Evolutionary conservation across 2,329 filamentous ascomycete genomes (phyloP).

Genomic region (Sclerotinia spermophila): DNA sequence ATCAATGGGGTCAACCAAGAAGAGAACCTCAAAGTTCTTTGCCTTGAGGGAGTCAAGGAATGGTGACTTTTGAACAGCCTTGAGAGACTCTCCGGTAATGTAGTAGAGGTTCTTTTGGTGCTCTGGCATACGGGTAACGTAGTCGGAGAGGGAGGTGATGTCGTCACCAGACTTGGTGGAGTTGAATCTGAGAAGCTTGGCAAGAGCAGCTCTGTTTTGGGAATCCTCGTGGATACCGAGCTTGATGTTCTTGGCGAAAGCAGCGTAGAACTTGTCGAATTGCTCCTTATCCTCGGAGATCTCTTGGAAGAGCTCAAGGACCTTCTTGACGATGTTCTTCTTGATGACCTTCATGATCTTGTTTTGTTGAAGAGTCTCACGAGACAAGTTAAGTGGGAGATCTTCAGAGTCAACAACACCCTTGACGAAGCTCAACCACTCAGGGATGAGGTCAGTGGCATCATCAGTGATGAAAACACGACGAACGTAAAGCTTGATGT

Average conservation of each 20-base stretch:
- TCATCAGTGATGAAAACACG: conserved; percentile 99
- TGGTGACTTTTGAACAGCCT: conserved; percentile 95
- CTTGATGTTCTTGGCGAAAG: conserved; percentile 99
- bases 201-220: conserved; percentile 88
- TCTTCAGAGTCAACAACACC: conserved; percentile 99
- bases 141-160: conserved; percentile 90
- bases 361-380: conserved; percentile 99
- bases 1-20: conserved; percentile 93
- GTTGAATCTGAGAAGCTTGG: conserved; percentile 98
- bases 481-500: conserved; percentile 99
- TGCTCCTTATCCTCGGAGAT: conserved; percentile 99
- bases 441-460: conserved; percentile 96
- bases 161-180: conserved; percentile 99
- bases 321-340: conserved; percentile 99
- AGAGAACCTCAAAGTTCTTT: conserved; percentile 99
- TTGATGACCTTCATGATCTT: conserved; percentile 99
- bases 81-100: conserved; percentile 99
- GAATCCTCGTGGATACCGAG: conserved; percentile 99
- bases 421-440: conserved; percentile 99
- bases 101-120: conserved; percentile 99
- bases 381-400: conserved; percentile 97
- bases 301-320: conserved; percentile 97
- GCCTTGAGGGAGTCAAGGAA: conserved; percentile 98
- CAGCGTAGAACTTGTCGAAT: conserved; percentile 99
- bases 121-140: conserved; percentile 98